A percentile compares a stretch with the other conserved stretches of the same genome.
Evolutionary conservation across 1,284 basidiomycete species (phyloP).

Genomic region (Athelia psychrophila): DNA sequence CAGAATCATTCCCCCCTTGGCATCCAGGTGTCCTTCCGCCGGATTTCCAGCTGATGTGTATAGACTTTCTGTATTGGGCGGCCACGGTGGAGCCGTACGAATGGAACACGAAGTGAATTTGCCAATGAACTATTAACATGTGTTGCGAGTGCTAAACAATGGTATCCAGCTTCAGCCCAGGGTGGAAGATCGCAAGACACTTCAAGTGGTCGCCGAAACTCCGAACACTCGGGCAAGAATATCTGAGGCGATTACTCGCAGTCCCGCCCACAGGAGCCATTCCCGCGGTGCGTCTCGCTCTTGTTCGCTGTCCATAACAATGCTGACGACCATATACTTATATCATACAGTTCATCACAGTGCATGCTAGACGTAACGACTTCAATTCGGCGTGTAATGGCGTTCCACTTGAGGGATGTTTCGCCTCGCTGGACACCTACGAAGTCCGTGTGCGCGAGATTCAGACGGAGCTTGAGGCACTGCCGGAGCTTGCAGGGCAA

Average conservation of each 20-base stretch:
- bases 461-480: slow-evolving; percentile 28
- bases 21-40: slow-evolving; percentile 37
- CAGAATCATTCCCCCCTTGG: slow-evolving; percentile 13
- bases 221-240: slow-evolving; percentile 20
- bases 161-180: slow-evolving; percentile 45
- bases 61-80: slow-evolving; percentile 49
- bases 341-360: slow-evolving; percentile 35
- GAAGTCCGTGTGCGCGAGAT: slow-evolving; percentile 35
- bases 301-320: neutral
- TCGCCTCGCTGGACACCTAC: slow-evolving; percentile 38
- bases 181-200: slow-evolving; percentile 41
- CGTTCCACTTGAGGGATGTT: slow-evolving; percentile 31
- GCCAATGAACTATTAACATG: neutral
- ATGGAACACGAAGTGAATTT: slow-evolving; percentile 17
- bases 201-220: slow-evolving; percentile 6
- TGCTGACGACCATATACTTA: neutral
- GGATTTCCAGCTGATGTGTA: slow-evolving; percentile 50
- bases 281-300: slow-evolving; percentile 18
- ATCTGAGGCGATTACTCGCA: slow-evolving; percentile 20
- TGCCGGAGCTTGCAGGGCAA: slow-evolving; percentile 18
- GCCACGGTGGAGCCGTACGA: slow-evolving; percentile 28
- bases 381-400: slow-evolving; percentile 33
- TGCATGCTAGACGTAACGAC: slow-evolving; percentile 48
- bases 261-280: slow-evolving; percentile 15
- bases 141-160: too few relatives aligned